Evolutionary conservation across 257 asterid genomes (phyloP).

Genomic region (Gentiana dahurica): DNA sequence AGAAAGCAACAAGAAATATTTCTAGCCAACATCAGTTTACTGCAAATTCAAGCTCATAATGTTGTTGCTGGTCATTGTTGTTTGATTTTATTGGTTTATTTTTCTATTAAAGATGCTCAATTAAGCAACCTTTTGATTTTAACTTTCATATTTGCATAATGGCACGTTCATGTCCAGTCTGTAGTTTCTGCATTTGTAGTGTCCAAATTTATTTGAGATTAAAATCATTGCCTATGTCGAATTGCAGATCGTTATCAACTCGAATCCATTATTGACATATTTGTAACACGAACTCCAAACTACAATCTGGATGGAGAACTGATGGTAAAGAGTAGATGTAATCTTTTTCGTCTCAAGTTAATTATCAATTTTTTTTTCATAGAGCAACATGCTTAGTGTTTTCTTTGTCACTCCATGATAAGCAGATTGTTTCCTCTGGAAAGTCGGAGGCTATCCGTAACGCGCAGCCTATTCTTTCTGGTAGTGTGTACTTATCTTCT

Average conservation of each 20-base stretch:
- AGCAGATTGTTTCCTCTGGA: conserved; percentile 81
- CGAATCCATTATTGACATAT: conserved; percentile 49
- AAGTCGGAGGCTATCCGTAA: conserved; percentile 44
- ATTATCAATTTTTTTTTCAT: conserved; percentile 10
- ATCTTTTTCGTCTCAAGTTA: conserved; percentile 4
- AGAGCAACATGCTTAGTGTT: conserved; percentile 14
- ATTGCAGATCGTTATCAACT: conserved; percentile 52
- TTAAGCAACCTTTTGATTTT: too few relatives aligned
- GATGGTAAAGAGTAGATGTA: conserved; percentile 35
- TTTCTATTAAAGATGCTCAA: too few relatives aligned
- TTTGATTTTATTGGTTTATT: too few relatives aligned
- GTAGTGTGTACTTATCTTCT: conserved; percentile 29
- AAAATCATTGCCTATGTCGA: conserved; percentile 12
- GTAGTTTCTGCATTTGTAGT: not conserved
- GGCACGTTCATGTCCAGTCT: not conserved
- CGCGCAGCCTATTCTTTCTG: conserved; percentile 73
- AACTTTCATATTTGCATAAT: not conserved
- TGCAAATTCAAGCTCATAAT: too few relatives aligned
- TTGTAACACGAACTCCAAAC: conserved; percentile 46
- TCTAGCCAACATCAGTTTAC: too few relatives aligned
- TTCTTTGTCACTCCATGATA: conserved; percentile 14
- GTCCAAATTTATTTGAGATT: conserved; percentile 2
- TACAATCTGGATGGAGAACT: conserved; percentile 48
- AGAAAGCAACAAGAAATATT: too few relatives aligned
- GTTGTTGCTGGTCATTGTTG: too few relatives aligned